Percentiles rank a stretch among this genome's conserved stretches.
Conservation (phyloP, 2,329 filamentous ascomycete genomes). For the Emmonsia crescens region DNA sequence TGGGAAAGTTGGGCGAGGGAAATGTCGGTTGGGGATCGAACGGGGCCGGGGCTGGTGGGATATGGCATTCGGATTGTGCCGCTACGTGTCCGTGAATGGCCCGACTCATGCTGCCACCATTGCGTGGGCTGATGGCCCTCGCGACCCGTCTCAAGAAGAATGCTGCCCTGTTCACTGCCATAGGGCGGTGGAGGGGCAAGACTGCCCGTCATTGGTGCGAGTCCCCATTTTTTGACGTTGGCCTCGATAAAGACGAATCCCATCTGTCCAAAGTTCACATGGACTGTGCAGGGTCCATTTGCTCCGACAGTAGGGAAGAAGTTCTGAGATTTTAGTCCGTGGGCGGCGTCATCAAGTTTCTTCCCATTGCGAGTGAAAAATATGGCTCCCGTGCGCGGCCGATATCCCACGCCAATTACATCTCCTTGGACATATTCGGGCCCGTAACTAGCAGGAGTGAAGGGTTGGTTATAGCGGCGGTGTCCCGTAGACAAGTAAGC, state of each 20-base stretch:
- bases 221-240: slow-evolving; percentile 98
- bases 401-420: slow-evolving; percentile 89
- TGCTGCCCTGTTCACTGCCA: slow-evolving; percentile 92
- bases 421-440: slow-evolving; percentile 84
- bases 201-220: slow-evolving; percentile 91
- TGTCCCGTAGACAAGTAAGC: slow-evolving; percentile 83
- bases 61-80: slow-evolving; percentile 63
- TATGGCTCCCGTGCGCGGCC: slow-evolving; percentile 83
- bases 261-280: slow-evolving; percentile 96
- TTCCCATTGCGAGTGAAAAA: slow-evolving; percentile 99
- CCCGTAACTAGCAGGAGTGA: slow-evolving; percentile 66
- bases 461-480: slow-evolving; percentile 87
- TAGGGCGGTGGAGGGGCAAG: slow-evolving; percentile 92
- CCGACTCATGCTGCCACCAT: slow-evolving; percentile 32
- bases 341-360: slow-evolving; percentile 85
- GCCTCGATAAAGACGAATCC: slow-evolving; percentile 99
- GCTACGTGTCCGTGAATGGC: slow-evolving; percentile 63
- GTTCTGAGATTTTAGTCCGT: slow-evolving; percentile 88
- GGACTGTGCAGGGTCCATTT: slow-evolving; percentile 81
- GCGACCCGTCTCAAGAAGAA: slow-evolving; percentile 76
- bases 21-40: slow-evolving; percentile 89
- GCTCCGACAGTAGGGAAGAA: slow-evolving; percentile 97
- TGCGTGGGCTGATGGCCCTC: slow-evolving; percentile 28
- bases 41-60: slow-evolving; percentile 77
- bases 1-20: slow-evolving; percentile 78